phyloP scores from a whole-genome alignment of 177 flowering plant genomes.

The Vitis hybrid region DNA sequence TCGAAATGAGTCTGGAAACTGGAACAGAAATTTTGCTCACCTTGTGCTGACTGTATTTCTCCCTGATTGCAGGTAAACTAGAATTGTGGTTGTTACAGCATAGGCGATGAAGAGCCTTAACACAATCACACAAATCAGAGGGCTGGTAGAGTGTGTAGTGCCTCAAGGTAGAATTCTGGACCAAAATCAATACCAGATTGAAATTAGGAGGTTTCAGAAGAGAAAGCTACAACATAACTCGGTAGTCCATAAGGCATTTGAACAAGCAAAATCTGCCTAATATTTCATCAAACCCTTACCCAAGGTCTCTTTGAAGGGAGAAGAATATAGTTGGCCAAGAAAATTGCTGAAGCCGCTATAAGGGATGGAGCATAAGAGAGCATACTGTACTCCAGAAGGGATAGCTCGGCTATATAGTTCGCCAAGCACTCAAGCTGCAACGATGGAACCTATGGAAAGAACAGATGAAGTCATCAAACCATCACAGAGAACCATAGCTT shows the following conservation, averaged over 20 bases:
- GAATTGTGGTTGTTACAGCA: slow-evolving; percentile 46
- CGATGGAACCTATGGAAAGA: slow-evolving; percentile 50
- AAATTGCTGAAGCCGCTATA: slow-evolving; percentile 83
- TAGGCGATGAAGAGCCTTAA: slow-evolving; percentile 68
- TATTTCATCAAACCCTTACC: slow-evolving; percentile 45
- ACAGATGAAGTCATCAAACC: not conserved
- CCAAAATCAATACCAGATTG: not conserved
- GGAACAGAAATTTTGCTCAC: slow-evolving; percentile 31
- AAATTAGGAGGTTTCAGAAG: not conserved
- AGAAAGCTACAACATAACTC: not conserved
- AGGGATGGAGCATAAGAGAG: slow-evolving; percentile 83
- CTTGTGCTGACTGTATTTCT: slow-evolving; percentile 97
- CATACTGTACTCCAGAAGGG: slow-evolving; percentile 86
- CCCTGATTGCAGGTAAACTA: slow-evolving; percentile 78
- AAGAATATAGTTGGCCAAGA: slow-evolving; percentile 74
- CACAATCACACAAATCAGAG: slow-evolving; percentile 62
- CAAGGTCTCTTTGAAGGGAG: slow-evolving; percentile 77
- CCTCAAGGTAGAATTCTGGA: slow-evolving; percentile 73
- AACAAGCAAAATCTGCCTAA: not conserved
- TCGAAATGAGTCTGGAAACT: not conserved
- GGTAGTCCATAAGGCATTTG: too few relatives aligned
- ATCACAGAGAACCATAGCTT: not conserved
- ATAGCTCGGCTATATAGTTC: slow-evolving; percentile 85
- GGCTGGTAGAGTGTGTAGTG: slow-evolving; percentile 87
- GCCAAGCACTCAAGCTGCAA: slow-evolving; percentile 85